A percentile compares a stretch with the other conserved stretches of the same genome.
Conservation (phyloP, 2,329 filamentous ascomycete genomes). For the Penicillium polonicum region DNA sequence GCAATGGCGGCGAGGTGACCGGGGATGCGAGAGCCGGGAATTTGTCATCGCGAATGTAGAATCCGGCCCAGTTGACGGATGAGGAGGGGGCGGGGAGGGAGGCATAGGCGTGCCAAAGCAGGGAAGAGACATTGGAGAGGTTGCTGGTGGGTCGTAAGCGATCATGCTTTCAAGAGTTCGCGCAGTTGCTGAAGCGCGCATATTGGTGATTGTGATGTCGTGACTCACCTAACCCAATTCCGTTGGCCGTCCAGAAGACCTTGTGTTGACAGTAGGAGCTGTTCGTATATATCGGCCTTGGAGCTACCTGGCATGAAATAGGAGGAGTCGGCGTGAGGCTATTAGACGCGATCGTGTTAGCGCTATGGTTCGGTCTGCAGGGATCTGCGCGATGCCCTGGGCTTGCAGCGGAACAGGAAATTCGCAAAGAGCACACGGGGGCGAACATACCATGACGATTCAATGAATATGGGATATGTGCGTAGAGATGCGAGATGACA, state of each 20-base stretch:
- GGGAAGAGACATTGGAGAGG: conserved; percentile 48
- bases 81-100: conserved; percentile 44
- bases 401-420: not conserved
- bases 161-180: not conserved
- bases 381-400: not conserved
- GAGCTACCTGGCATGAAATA: conserved; percentile 40
- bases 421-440: not conserved
- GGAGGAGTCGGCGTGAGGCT: conserved; percentile 52
- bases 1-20: conserved; percentile 23
- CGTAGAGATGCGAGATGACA: not conserved
- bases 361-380: not conserved
- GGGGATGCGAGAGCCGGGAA: conserved; percentile 34
- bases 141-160: conserved; percentile 34
- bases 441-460: conserved; percentile 2
- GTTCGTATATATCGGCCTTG: conserved; percentile 46
- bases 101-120: conserved; percentile 50
- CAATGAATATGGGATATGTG: not conserved
- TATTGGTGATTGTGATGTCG: not conserved
- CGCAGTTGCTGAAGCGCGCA: not conserved
- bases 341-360: conserved; percentile 8
- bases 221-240: conserved; percentile 46
- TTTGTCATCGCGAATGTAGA: conserved; percentile 48
- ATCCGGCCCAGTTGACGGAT: conserved; percentile 51
- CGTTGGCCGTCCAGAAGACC: conserved; percentile 44
- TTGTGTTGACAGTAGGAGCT: conserved; percentile 41